Evolutionary conservation across 2,329 filamentous ascomycete species (phyloP), one percentile per base, ranked within the genome.

Genomic region (Botryotinia globosa): DNA sequence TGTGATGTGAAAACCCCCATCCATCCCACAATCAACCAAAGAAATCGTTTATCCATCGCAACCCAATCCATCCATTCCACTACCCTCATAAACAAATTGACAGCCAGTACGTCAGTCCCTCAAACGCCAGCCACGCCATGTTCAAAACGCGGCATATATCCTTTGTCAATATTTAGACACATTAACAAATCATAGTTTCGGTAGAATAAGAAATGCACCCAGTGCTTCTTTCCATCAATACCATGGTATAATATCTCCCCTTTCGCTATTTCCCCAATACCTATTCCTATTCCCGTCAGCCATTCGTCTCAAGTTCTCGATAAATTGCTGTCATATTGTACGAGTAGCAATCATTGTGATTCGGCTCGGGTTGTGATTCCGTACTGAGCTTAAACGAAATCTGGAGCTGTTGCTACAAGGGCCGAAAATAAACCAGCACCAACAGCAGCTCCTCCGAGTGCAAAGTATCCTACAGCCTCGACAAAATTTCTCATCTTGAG

Each of bases 391-490:
- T 71, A 78, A 45, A 77, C 48, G 42, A 80, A 80, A 42, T 82
- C 79, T 14, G 81, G 80, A 66, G 82, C 82, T 59, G 81, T 82
- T 64, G 80, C 81, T 68, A 82, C 81, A 69, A 83, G 75, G 61
- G 79, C 76, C 20, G 80, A 80, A 74, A 83, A 83, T 42, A 83
- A 76, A 34, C 80, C 80, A 51, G 75, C 80, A 56, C 80, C 81
- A 71, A 80, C 78, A 71, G 81, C 79, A 22, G 79, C 79, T 45
- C 81, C 82, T 70, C 81, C 82, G 44, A 83, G 75, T 65, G 81
- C 80, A 71, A 78, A 78, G 68, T 78, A 81, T 32, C 77, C 77
- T 32, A 77, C 75, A 64, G 75, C 77, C 68, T 79, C 78, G 18
- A 77, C 66, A 37, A 79, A 59, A 29, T 76, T 78, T 56, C 62